Conservation (phyloP, 179 eudicot species). For the Silene noctiflora region DNA sequence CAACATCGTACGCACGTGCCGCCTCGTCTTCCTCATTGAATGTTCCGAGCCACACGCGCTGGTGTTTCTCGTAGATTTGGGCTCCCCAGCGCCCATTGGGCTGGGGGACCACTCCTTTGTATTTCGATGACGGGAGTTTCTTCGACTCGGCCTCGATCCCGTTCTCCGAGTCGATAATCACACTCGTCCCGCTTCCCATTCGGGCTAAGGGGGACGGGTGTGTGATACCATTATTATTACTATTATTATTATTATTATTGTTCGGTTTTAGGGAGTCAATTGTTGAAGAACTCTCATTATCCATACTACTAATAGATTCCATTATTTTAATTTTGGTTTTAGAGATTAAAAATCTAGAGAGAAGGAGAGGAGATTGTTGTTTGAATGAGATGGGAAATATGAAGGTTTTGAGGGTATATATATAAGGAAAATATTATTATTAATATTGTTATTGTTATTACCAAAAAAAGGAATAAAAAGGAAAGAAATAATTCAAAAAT, state of each 20-base stretch:
- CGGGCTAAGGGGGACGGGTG: conserved; percentile 18
- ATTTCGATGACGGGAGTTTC: conserved; percentile 72
- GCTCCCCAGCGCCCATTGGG: conserved; percentile 97
- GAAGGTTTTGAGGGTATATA: neutral
- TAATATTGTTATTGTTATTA: neutral
- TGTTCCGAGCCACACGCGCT: conserved; percentile 91
- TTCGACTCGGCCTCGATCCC: conserved; percentile 61
- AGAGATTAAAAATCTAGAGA: neutral
- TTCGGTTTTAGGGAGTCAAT: conserved; percentile 14
- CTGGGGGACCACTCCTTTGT: conserved; percentile 94
- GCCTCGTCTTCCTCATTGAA: conserved; percentile 88
- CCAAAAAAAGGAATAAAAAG: too few relatives aligned
- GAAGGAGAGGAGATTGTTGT: neutral
- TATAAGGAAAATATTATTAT: too few relatives aligned
- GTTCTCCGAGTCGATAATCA: conserved; percentile 38
- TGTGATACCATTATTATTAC: neutral
- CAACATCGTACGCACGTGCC: conserved; percentile 73
- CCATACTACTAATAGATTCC: conserved; percentile 28
- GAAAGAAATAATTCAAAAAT: neutral
- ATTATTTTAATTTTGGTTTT: conserved; percentile 6
- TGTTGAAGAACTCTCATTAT: conserved; percentile 27
- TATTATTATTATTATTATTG: neutral
- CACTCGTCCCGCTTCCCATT: conserved; percentile 48
- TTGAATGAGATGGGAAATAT: neutral
- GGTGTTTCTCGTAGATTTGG: conserved; percentile 95